These are phyloP conservation scores for Populus hybrid DNA, from an alignment of 441 rosid species.

Conservation along the genomic window DNA sequence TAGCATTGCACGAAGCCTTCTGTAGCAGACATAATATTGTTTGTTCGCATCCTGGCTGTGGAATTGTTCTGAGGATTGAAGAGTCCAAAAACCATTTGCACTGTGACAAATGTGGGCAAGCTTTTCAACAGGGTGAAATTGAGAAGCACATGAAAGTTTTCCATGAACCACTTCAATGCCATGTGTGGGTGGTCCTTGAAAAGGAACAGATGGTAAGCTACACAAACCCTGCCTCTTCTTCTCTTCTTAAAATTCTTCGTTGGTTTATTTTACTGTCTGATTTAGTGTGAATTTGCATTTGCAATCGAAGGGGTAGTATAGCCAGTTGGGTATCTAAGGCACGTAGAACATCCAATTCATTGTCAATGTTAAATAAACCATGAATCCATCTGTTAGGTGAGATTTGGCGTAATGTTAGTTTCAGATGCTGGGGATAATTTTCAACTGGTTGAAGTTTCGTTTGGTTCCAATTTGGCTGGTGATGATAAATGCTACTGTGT, in stretches of 20 bases:
- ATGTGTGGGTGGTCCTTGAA: slow-evolving; percentile 77
- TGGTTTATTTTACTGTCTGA: background rate
- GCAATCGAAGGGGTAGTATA: background rate
- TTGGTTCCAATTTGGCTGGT: background rate
- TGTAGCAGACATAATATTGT: slow-evolving; percentile 81
- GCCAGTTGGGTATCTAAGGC: background rate
- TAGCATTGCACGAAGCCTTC: slow-evolving; percentile 73
- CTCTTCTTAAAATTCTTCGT: background rate
- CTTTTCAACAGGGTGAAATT: slow-evolving; percentile 73
- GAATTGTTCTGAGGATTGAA: slow-evolving; percentile 71
- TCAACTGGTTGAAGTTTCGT: background rate
- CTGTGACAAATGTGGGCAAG: slow-evolving; percentile 77
- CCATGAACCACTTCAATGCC: slow-evolving; percentile 76
- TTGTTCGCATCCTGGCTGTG: slow-evolving; percentile 68
- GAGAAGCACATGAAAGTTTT: slow-evolving; percentile 91
- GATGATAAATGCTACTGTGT: background rate
- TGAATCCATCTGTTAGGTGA: background rate
- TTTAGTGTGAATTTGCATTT: background rate
- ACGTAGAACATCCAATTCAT: background rate
- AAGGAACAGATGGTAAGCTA: slow-evolving; percentile 75
- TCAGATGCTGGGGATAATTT: background rate
- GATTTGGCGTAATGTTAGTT: background rate
- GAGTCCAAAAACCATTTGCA: slow-evolving; percentile 73
- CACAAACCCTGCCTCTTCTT: background rate
- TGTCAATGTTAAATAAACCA: background rate